Base-by-base conservation (phyloP, 192 early-diverging fungal genomes). In the Globomyces pollinis-pini region DNA sequence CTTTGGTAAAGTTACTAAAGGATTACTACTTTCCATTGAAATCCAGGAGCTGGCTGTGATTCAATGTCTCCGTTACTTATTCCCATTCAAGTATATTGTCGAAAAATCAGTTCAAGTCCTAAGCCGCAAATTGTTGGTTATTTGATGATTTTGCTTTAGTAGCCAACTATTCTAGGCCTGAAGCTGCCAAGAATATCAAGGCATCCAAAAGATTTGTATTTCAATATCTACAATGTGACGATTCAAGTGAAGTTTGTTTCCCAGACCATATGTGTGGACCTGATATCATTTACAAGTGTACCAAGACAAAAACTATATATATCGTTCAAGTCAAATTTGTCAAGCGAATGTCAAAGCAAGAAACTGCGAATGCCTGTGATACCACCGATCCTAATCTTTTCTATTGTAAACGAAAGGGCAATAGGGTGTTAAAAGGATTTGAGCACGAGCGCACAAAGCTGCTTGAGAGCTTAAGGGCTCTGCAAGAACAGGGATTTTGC, bases 321-420 rank as follows among this genome's bases (percentile, higher is more conserved):
- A 65, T 67, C 26, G 61, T 67, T 12, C 65, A 67, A 59, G 57
- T 62, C 2, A 67, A 67, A 28, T 67, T 67, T 67, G 64, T 63
- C 3, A 52, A 67, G 31, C 44, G 33, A 31, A 67, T 67, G 16
- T 50, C 51, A 20, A 67, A 67, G 28, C 65, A 67, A 39, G 65
- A 67, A 61, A 28, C 29, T 24, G 55, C 50, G 23, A 39, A 67
- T 65, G 65, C 65, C 13, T 67, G 64, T 34, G 41, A 67, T 38
- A 67, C 65, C 3, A 67, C 52, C 20, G 51, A 67, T 59, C 61
- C 63, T 8, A 16, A 67, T n/a, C 35, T 36, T 28, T 67, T 67
- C 44, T 67, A 67, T 45, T 61, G 65, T 30, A 67, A 59, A n/a
- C 50, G 55, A 50, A 47, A 68, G 3, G 50, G 15, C 21, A 12